Base-by-base conservation (phyloP, 2,329 filamentous ascomycete species). In the Iodosphaeria phyllophila region DNA sequence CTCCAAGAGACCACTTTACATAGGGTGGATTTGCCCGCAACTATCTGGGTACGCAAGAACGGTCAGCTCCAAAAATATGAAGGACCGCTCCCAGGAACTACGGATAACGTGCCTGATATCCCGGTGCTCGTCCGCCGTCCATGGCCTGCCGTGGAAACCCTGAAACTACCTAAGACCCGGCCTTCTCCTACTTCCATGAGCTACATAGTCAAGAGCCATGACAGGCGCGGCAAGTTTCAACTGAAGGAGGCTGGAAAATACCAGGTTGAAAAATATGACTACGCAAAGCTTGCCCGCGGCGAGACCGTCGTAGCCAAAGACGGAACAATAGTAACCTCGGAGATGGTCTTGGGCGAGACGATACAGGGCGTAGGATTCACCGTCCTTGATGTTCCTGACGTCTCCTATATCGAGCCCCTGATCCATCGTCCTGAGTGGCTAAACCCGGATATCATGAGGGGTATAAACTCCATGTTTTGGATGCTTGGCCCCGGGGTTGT, bases 171-270 rank as follows among this genome's bases (percentile, higher is more conserved):
- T 1, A 58, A 57, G 1, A 78, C 79, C 0, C 51, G 56, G 12
- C 74, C 73, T 5, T 67, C 67, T 1, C 54, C 56, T 15, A 69
- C 73, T 23, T 73, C 80, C 5, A 56, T 93, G 36, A 92, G 76
- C 29, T 98, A 98, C 47, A 74, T 98, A 29, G 63, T 92, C 42
- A 78, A 80, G 36, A 70, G 68, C 27, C 69, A 82, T 32, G 58
- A 72, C 18, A 63, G 75, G 27, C 68, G 89, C 27, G 89, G 89
- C 26, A 86, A 75, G 39, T 93, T 98, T 41, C 60, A 79, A 31
- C 52, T 66, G 0, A 44, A 61, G 23, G 66, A 58, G 29, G 86
- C 83, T 0, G 58, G 53, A 31, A 56, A 53, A 15, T 51, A 83
- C 3, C 74, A 74, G 2, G 64, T 95, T 1, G 50, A 52, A 12